These are phyloP conservation scores for Cicer yamashitae DNA, from an alignment of 306 rosid genomes.

Conservation along the genomic window DNA sequence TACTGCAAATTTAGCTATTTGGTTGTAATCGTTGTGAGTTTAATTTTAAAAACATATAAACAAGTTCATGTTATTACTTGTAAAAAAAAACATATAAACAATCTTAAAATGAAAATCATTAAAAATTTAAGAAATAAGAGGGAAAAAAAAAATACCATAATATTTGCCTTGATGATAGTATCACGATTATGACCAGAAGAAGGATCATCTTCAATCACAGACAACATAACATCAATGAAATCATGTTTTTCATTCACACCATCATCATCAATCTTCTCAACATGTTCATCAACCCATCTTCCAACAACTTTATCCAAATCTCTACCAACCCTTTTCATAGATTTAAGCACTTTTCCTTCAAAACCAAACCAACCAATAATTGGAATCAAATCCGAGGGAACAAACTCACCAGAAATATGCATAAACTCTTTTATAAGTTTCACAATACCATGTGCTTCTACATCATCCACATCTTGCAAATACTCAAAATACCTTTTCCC, in stretches of 20 bases:
- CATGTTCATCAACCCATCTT: slow-evolving; percentile 64
- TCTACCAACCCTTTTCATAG: slow-evolving; percentile 57
- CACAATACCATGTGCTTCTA: slow-evolving; percentile 51
- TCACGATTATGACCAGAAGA: slow-evolving; percentile 50
- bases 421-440: slow-evolving; percentile 55
- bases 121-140: background rate
- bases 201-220: slow-evolving; percentile 51
- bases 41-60: too few species aligned
- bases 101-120: background rate
- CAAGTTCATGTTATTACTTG: background rate
- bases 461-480: slow-evolving; percentile 49
- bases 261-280: background rate
- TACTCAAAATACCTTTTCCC: slow-evolving; percentile 62
- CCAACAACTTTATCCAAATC: slow-evolving; percentile 53
- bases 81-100: background rate
- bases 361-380: slow-evolving; percentile 54
- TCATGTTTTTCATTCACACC: slow-evolving; percentile 45
- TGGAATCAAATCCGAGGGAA: slow-evolving; percentile 56
- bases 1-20: too few species aligned
- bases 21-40: background rate
- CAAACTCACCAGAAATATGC: slow-evolving; percentile 52
- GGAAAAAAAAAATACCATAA: slow-evolving; percentile 42
- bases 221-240: slow-evolving; percentile 62
- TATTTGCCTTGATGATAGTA: slow-evolving; percentile 56
- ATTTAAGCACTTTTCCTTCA: slow-evolving; percentile 45